A percentile compares a stretch with the other conserved stretches of the same genome.
Conservation (phyloP, 306 rosid genomes). For the Trichosanthes truncata region DNA sequence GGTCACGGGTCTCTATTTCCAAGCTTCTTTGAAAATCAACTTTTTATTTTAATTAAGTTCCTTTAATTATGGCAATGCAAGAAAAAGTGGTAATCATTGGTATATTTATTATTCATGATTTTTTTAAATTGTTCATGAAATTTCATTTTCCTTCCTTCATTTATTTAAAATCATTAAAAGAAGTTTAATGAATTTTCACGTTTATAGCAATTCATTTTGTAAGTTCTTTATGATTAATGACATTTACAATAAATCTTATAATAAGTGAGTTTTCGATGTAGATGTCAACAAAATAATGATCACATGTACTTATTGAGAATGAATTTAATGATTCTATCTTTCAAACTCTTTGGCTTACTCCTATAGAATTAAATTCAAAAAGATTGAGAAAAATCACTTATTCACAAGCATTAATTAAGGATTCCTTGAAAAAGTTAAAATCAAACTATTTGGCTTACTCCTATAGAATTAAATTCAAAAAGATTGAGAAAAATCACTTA, state of each 20-base stretch:
- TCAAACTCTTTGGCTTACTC: no score
- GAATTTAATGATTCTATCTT: no score
- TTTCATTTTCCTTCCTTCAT: not conserved
- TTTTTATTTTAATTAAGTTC: not conserved
- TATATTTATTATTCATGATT: not conserved
- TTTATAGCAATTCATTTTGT: not conserved
- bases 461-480: no score
- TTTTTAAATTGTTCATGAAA: not conserved
- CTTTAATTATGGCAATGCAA: not conserved
- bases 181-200: not conserved
- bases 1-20: not conserved
- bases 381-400: not conserved
- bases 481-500: not conserved
- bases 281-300: no score
- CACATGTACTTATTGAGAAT: no score
- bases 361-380: no score
- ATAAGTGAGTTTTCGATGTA: no score
- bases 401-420: not conserved
- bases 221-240: no score
- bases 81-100: not conserved
- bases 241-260: no score
- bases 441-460: no score
- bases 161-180: not conserved
- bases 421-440: no score
- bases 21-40: not conserved